phyloP scores from a whole-genome alignment of 2,329 filamentous ascomycete species.

The Apiospora saccharicola region DNA sequence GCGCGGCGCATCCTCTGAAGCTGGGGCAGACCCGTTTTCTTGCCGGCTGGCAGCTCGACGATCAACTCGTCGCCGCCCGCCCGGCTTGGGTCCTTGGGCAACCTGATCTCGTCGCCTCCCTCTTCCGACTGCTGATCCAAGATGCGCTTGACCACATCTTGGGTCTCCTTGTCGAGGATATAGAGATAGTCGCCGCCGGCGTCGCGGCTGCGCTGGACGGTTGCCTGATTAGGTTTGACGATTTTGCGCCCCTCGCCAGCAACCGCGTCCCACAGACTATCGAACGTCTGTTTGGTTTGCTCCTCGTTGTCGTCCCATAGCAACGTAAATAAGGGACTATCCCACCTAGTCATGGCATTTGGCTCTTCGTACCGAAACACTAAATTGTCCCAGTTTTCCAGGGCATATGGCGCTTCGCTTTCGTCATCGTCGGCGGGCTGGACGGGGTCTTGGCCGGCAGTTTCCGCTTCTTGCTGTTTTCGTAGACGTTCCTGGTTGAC shows the following conservation, averaged over 20 bases:
- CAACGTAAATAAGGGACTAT: conserved; percentile 81
- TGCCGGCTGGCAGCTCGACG: conserved; percentile 69
- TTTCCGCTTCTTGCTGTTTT: conserved; percentile 50
- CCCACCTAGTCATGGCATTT: conserved; percentile 85
- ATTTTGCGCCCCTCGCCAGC: conserved; percentile 68
- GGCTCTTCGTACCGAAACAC: conserved; percentile 87
- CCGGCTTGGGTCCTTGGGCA: conserved; percentile 47
- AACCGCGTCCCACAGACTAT: conserved; percentile 78
- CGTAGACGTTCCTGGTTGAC: conserved; percentile 68
- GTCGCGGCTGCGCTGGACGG: conserved; percentile 69
- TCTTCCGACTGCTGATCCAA: conserved; percentile 74
- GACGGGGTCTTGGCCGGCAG: conserved; percentile 27
- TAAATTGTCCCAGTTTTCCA: conserved; percentile 76
- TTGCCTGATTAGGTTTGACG: conserved; percentile 78
- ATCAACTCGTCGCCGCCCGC: conserved; percentile 56
- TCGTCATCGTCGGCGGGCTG: conserved; percentile 35
- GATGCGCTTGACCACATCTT: conserved; percentile 76
- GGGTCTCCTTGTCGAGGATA: conserved; percentile 79
- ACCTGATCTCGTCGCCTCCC: conserved; percentile 63
- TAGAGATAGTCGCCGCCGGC: conserved; percentile 79
- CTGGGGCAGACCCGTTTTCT: conserved; percentile 74
- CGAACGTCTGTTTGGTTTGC: conserved; percentile 63
- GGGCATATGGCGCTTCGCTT: conserved; percentile 59
- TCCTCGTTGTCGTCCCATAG: conserved; percentile 76
- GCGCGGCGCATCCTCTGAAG: conserved; percentile 80